Conservation (phyloP, 1,139 yeast species). For the Suhomyces atakaporum region DNA sequence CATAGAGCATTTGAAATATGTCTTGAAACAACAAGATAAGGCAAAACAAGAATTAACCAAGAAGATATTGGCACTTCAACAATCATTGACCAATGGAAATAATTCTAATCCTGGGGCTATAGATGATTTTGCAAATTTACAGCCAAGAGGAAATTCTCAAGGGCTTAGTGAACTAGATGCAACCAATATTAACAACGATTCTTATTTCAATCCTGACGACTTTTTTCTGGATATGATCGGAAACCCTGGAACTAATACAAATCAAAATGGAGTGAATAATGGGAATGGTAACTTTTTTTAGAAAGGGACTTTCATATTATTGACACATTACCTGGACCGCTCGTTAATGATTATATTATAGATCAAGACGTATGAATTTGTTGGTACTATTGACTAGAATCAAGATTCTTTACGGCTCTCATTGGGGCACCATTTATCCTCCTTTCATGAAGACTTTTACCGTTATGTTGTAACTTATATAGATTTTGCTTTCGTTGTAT, state of each 20-base stretch:
- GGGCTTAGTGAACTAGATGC: neutral
- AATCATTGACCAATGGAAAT: neutral
- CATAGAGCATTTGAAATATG: slow-evolving; percentile 54
- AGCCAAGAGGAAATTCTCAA: neutral
- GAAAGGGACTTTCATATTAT: too few relatives aligned
- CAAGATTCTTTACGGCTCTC: slow-evolving; percentile 1
- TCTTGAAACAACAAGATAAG: slow-evolving; percentile 38
- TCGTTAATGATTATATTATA: slow-evolving; percentile 6
- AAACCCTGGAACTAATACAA: slow-evolving; percentile 9
- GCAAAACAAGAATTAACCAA: slow-evolving; percentile 19
- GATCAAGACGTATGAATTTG: slow-evolving; percentile 2
- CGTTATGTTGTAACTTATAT: neutral
- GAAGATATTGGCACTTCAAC: slow-evolving; percentile 13
- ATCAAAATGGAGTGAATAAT: slow-evolving; percentile 8
- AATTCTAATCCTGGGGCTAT: neutral
- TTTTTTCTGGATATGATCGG: slow-evolving; percentile 21
- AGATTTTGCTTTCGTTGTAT: neutral
- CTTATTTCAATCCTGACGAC: slow-evolving; percentile 21
- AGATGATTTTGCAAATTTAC: slow-evolving; percentile 1
- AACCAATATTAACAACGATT: slow-evolving; percentile 3
- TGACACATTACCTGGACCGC: too few relatives aligned
- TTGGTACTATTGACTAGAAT: slow-evolving; percentile 8
- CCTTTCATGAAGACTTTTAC: slow-evolving; percentile 1
- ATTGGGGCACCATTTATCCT: neutral
- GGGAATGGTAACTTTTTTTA: slow-evolving; percentile 8